Base-by-base conservation (phyloP, 371 early-diverging fungal genomes). In the Mortierella sp. region DNA sequence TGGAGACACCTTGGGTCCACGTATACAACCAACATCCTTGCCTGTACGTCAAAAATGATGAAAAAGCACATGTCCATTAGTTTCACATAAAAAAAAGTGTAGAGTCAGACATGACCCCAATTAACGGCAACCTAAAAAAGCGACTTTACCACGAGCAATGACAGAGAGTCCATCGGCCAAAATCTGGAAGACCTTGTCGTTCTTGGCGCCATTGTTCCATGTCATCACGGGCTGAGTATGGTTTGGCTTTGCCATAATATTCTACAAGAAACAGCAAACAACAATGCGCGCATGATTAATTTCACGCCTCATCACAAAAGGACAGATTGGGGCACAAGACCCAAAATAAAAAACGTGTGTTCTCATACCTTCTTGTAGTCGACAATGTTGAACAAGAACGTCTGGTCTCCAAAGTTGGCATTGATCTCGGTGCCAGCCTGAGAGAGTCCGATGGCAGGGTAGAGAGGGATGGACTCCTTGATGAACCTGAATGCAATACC, bases 351-450 rank as follows among this genome's bases (percentile, higher is more conserved):
- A 14, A 39, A 9, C 40, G 37, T 1, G 52, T 7, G 41, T 43
- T 1, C 14, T 48, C 45, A 45, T 76, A 76, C 80, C 80, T 81
- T 81, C 68, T 74, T 81, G 61, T 81, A 81, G n/a, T 74, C 77
- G 31, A 77, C 65, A 74, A 81, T 81, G 44, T 81, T 74, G 43
- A 77, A 81, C 72, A 77, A 34, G 63, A 81, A 81, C 6, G 82
- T 81, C 64, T 81, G 77, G 43, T 77, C 77, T 3, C 82, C 82
- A 77, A 81, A 81, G 69, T 81, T 81, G 74, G 82, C 82, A 68
- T 81, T 81, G 52, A 81, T 77, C 68, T 74, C 82, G 2, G 82
- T 81, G 14, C 82, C 82, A 31, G 82, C 70, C 34, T 81, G 77
- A 22, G 82, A 81, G 39, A 81, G 68, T 6, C 77, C 82, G 14